These are phyloP conservation scores for Crataegus laevigata DNA, from an alignment of 306 rosid species.

Conservation along the genomic window DNA sequence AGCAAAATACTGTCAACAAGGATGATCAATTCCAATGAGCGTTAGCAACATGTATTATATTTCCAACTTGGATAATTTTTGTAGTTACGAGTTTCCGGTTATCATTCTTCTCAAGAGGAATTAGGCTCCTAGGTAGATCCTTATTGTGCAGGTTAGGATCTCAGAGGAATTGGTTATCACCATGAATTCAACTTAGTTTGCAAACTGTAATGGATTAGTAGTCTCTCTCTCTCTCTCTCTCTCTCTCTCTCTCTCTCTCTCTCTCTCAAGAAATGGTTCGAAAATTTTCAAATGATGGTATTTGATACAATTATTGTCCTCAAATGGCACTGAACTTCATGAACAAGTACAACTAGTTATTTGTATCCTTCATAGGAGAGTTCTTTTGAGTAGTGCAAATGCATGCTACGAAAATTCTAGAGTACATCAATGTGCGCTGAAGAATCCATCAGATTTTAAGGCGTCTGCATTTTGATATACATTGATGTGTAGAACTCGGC, in stretches of 20 bases:
- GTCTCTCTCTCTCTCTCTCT: background rate
- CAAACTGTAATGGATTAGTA: background rate
- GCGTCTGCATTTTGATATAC: background rate
- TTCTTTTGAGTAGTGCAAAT: background rate
- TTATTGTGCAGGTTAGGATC: slow-evolving; percentile 29
- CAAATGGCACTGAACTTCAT: background rate
- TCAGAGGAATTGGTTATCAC: slow-evolving; percentile 1
- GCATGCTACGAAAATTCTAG: background rate
- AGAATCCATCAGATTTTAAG: too few species aligned
- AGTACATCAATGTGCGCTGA: background rate
- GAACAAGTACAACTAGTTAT: background rate
- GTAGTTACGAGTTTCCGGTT: slow-evolving; percentile 17
- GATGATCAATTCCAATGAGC: slow-evolving; percentile 34
- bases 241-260: background rate
- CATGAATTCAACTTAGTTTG: slow-evolving; percentile 14
- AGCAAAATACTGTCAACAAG: slow-evolving; percentile 53
- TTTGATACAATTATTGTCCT: background rate
- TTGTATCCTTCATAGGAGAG: background rate
- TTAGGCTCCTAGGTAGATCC: slow-evolving; percentile 30
- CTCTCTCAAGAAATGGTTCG: background rate
- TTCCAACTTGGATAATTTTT: slow-evolving; percentile 15
- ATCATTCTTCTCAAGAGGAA: slow-evolving; percentile 21
- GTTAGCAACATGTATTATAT: slow-evolving; percentile 20
- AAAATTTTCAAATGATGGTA: background rate
- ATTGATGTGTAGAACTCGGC: background rate